phyloP scores from a whole-genome alignment of 768 basidiomycete genomes.

The Auricularia cornea region DNA sequence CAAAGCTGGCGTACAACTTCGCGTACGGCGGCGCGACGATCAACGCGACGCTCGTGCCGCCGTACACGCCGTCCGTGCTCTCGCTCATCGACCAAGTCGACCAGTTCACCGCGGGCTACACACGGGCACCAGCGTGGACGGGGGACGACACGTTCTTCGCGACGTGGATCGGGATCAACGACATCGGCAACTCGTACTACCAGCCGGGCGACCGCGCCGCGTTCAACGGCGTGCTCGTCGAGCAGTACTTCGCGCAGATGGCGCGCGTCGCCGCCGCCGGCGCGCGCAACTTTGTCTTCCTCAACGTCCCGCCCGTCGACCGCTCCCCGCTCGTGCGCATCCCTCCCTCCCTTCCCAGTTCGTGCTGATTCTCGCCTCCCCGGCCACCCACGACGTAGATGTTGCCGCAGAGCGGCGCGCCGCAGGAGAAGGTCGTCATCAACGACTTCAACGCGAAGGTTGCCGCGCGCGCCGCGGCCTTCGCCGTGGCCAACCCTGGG shows the following conservation, averaged over 20 bases:
- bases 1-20: constrained; percentile 53
- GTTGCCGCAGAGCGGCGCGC: constrained; percentile 36
- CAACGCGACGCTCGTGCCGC: constrained; percentile 46
- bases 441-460: constrained; percentile 44
- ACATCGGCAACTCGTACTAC: constrained; percentile 48
- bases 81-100: constrained; percentile 55
- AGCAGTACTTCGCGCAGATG: constrained; percentile 42
- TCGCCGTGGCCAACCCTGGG: constrained; percentile 37
- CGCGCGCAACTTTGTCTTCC: constrained; percentile 53
- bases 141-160: constrained; percentile 51
- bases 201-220: constrained; percentile 37
- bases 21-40: constrained; percentile 64
- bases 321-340: constrained; percentile 46
- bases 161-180: constrained; percentile 68
- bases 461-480: constrained; percentile 28
- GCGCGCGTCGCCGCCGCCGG: constrained; percentile 44
- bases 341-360: constrained; percentile 20
- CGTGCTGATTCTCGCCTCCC: background rate
- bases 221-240: constrained; percentile 43
- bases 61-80: constrained; percentile 42
- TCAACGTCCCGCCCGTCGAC: constrained; percentile 54
- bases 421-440: constrained; percentile 39
- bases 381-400: constrained; percentile 27
- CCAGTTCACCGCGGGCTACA: background rate
- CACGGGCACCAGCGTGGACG: constrained; percentile 40